phyloP scores from a whole-genome alignment of 1,139 yeast genomes.

The Yamadazyma epiphylla region DNA sequence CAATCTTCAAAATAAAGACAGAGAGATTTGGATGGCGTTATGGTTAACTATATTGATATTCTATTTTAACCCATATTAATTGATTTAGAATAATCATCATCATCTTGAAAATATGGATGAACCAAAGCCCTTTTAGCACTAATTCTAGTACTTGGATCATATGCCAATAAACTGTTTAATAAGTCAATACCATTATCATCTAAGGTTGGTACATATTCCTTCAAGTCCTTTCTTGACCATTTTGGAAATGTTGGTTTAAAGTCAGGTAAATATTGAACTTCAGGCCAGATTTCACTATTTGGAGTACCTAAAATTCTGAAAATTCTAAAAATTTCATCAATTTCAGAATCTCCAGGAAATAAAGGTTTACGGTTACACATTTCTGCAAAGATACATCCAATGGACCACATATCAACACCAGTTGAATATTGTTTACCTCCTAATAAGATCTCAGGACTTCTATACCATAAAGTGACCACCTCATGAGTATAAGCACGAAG shows the following conservation, averaged over 20 bases:
- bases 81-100: slow-evolving; percentile 28
- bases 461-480: slow-evolving; percentile 96
- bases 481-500: slow-evolving; percentile 95
- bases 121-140: slow-evolving; percentile 89
- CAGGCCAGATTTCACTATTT: slow-evolving; percentile 93
- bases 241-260: slow-evolving; percentile 95
- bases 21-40: background rate
- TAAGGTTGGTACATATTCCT: slow-evolving; percentile 71
- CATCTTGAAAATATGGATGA: slow-evolving; percentile 86
- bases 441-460: slow-evolving; percentile 92
- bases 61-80: slow-evolving; percentile 34
- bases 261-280: slow-evolving; percentile 89
- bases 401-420: slow-evolving; percentile 99
- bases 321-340: slow-evolving; percentile 94
- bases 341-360: slow-evolving; percentile 97
- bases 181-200: slow-evolving; percentile 83
- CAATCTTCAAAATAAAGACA: background rate
- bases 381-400: slow-evolving; percentile 97
- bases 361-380: slow-evolving; percentile 95
- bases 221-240: slow-evolving; percentile 76
- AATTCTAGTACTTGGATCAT: slow-evolving; percentile 91
- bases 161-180: slow-evolving; percentile 72
- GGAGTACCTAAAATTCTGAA: slow-evolving; percentile 95
- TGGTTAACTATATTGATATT: background rate
- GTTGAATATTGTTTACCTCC: slow-evolving; percentile 98